Percentiles rank a stretch among this genome's conserved stretches.
Evolutionary conservation across 2,329 filamentous ascomycete genomes (phyloP).

Genomic region (Pseudogymnoascus sp.): DNA sequence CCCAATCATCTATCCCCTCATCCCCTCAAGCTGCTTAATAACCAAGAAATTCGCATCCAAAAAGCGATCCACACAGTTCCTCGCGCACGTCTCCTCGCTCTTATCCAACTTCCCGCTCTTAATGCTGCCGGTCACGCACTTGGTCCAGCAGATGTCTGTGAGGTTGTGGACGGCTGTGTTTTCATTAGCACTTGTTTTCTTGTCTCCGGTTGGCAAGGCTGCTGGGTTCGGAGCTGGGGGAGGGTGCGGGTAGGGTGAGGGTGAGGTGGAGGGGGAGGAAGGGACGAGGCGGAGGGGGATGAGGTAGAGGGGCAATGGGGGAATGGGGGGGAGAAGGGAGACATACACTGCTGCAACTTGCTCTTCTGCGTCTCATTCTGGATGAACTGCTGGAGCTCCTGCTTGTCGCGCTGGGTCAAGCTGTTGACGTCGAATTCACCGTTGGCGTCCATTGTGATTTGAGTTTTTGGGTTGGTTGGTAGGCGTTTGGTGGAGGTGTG

Average conservation of each 20-base stretch:
- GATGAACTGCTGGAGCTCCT: constrained; percentile 80
- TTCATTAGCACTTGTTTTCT: constrained; percentile 34
- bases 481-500: constrained; percentile 15
- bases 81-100: constrained; percentile 71
- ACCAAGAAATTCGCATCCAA: constrained; percentile 80
- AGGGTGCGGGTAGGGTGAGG: not conserved
- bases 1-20: constrained; percentile 33
- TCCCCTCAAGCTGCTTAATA: constrained; percentile 70
- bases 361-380: constrained; percentile 78
- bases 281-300: not conserved
- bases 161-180: constrained; percentile 54
- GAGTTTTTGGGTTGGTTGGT: constrained; percentile 15
- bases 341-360: constrained; percentile 44
- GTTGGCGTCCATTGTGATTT: constrained; percentile 7
- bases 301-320: not conserved
- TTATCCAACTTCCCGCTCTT: constrained; percentile 64
- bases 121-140: constrained; percentile 74
- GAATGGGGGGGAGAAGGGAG: not conserved
- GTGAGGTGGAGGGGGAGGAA: constrained; percentile 4
- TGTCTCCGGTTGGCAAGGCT: too few species aligned
- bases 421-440: constrained; percentile 54
- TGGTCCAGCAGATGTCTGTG: constrained; percentile 83
- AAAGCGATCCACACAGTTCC: constrained; percentile 91
- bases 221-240: not conserved
- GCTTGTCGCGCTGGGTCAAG: constrained; percentile 74